phyloP scores from a whole-genome alignment of 495 filamentous ascomycete genomes.

The Aspergillus cristatus region DNA sequence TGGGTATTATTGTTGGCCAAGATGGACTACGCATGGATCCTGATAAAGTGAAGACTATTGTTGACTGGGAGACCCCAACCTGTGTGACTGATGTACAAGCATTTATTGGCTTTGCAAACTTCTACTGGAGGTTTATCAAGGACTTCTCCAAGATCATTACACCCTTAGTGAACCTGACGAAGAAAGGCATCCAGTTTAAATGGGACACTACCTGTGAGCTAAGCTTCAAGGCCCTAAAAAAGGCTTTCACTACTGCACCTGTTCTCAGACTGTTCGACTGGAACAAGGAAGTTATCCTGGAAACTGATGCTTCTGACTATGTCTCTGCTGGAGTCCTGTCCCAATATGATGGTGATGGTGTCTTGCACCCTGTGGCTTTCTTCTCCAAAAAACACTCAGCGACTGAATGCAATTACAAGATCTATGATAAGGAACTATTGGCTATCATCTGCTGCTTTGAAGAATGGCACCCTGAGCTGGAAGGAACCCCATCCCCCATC shows the following conservation, averaged over 20 bases:
- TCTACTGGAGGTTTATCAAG: constrained; percentile 20
- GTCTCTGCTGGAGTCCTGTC: constrained; percentile 8
- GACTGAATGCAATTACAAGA: constrained; percentile 19
- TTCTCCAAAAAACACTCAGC: constrained; percentile 15
- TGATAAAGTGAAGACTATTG: constrained; percentile 11
- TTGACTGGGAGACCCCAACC: constrained; percentile 7
- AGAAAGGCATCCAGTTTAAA: too few relatives aligned
- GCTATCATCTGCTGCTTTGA: too few relatives aligned
- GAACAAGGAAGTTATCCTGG: not conserved
- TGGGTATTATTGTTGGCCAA: constrained; percentile 11
- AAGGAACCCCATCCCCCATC: too few relatives aligned
- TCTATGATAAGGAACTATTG: too few relatives aligned
- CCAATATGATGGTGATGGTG: constrained; percentile 2
- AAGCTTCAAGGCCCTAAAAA: too few relatives aligned
- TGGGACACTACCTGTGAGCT: too few relatives aligned
- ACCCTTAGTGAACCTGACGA: too few relatives aligned
- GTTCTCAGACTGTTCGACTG: constrained; percentile 9
- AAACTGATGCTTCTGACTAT: too few relatives aligned
- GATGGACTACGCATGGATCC: constrained; percentile 14
- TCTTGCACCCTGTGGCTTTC: constrained; percentile 12
- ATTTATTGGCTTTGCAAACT: constrained; percentile 24
- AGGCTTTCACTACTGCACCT: not conserved
- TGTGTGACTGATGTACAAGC: constrained; percentile 11
- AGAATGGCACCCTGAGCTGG: too few relatives aligned
- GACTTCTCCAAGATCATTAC: constrained; percentile 13